Conservation (phyloP, 108 stramenopile genomes). For the Poteriospumella lacustris region DNA sequence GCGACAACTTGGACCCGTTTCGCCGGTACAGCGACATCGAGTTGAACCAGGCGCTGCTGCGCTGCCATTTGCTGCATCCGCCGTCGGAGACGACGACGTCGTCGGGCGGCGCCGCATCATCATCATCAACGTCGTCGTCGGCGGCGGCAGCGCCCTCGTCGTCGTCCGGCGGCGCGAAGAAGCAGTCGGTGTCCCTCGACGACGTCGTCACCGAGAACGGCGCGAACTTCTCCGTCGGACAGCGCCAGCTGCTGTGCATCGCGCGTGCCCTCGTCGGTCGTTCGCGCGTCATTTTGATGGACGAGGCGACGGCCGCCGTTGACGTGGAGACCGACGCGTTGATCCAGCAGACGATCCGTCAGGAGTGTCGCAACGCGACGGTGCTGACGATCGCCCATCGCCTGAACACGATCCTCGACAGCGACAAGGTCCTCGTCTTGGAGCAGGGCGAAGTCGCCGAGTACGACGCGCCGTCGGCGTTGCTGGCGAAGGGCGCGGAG, state of each 20-base stretch:
- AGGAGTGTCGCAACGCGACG: constrained; percentile 53
- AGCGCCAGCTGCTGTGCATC: constrained; percentile 89
- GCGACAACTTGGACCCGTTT: constrained; percentile 69
- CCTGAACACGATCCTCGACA: constrained; percentile 82
- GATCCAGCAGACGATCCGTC: constrained; percentile 32
- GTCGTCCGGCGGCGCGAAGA: constrained; percentile 21
- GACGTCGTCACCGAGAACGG: constrained; percentile 77
- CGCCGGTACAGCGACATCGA: constrained; percentile 58
- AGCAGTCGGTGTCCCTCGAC: constrained; percentile 45
- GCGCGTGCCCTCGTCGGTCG: constrained; percentile 77
- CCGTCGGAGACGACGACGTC: not conserved
- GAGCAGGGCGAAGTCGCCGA: constrained; percentile 54
- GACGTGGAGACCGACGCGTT: constrained; percentile 20
- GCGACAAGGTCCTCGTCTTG: constrained; percentile 75
- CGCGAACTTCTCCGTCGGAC: constrained; percentile 81
- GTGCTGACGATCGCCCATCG: constrained; percentile 85
- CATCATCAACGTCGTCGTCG: constrained; percentile 12
- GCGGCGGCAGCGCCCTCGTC: constrained; percentile 28
- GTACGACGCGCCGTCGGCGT: not conserved
- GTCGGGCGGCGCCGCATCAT: not conserved
- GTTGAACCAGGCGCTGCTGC: constrained; percentile 64
- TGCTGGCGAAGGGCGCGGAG: constrained; percentile 21
- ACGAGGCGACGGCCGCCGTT: constrained; percentile 22
- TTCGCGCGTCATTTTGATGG: constrained; percentile 20
- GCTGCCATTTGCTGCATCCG: not conserved